Base-by-base conservation (phyloP, 352 stramenopile genomes). In the Globisporangium rhizosaccharum region DNA sequence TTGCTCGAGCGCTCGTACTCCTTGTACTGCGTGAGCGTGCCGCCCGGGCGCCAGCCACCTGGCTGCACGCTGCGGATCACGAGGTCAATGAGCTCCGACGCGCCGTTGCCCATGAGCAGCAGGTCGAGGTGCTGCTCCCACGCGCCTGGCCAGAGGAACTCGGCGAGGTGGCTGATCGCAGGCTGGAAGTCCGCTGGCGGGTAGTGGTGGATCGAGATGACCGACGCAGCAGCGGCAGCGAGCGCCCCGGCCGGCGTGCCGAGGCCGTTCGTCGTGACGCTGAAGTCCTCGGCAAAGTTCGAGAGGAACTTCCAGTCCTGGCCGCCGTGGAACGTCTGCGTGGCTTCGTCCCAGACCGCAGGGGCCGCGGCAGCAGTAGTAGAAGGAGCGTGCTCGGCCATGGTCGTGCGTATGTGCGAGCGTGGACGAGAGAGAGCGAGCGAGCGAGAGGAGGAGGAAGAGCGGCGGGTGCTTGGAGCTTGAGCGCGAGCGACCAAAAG, bases 271-370 rank as follows among this genome's bases (percentile, higher is more conserved):
- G 88, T 96, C 9, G 88, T 96, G 39, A 96, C 88, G 55, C 81
- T 94, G 55, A 96, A 96, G 66, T 96, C 88, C 56, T 96, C 85
- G 2, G 77, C 66, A 56, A 96, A 96, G 78, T 96, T 96, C 48
- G 57, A 36, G 26, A 96, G 70, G 72, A 94, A 94, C 69, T 93
- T 92, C 88, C 88, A 96, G 72, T 96, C 88, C 70, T 96, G 88
- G 28, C 88, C 88, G 59, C 88, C 88, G 62, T 96, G 88, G 73
- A 95, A 96, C 2, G 88, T 96, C 81, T 96, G 88, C 59, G 88
- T 96, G 26, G 62, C 56, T 25, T 84, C 70, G 70, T 93, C 84
- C 84, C 84, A 93, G 26, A 91, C 81, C n/a, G 66, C 72, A 10
- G 56, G 46, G 28, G 45, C 57, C 28, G 57, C 28, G 28, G 28